Conservation (phyloP, 2,329 filamentous ascomycete genomes). For the Phialocephala sp. region DNA sequence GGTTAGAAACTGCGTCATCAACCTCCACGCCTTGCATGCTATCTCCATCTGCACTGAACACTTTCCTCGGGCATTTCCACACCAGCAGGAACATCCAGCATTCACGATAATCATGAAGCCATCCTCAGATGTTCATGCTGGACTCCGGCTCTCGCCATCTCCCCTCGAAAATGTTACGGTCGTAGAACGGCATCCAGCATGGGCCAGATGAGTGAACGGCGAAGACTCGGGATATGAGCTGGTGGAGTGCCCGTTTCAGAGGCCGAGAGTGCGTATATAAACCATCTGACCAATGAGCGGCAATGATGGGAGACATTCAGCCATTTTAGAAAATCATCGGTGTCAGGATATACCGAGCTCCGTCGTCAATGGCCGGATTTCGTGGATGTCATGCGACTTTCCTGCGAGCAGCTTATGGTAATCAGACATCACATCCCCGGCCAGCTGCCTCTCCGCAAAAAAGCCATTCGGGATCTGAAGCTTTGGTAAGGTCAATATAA, state of each 20-base stretch:
- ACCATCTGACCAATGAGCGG: not conserved
- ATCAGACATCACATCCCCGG: conserved; percentile 17
- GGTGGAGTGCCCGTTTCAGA: not conserved
- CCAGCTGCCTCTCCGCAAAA: conserved; percentile 4
- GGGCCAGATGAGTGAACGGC: conserved; percentile 19
- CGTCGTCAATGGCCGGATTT: conserved; percentile 16
- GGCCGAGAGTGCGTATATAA: not conserved
- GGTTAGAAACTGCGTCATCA: not conserved
- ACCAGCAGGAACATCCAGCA: conserved; percentile 5
- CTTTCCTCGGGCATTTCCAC: not conserved
- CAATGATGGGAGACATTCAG: not conserved
- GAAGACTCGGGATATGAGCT: conserved; percentile 23
- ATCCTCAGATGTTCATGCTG: conserved; percentile 7
- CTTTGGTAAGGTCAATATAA: not conserved
- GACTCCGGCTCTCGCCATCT: conserved; percentile 13
- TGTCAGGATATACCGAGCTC: not conserved
- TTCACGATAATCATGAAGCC: conserved; percentile 6
- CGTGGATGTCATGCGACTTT: conserved; percentile 26
- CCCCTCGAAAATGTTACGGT: not conserved
- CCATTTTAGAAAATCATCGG: not conserved
- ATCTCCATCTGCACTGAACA: too few relatives aligned
- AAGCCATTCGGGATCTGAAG: conserved; percentile 19
- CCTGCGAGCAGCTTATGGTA: conserved; percentile 20
- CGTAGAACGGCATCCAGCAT: not conserved
- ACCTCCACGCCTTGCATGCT: not conserved